Base-by-base conservation (phyloP, 1,284 basidiomycete genomes). In the Waitea zeae region DNA sequence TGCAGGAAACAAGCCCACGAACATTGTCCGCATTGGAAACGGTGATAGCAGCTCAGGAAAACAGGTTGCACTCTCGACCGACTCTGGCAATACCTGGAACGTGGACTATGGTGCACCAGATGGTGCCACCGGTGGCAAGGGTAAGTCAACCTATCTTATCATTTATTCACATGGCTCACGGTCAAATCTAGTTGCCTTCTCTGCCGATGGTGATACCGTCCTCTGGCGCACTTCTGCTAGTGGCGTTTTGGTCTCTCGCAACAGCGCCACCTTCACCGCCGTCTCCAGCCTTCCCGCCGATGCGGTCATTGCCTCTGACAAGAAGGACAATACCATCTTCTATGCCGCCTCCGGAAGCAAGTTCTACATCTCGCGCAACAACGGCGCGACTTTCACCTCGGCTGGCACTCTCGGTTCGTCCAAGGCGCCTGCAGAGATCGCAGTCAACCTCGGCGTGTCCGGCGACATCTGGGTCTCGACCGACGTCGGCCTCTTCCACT, bases 381-480 rank as follows among this genome's bases (percentile, higher is more conserved):
- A 59, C 17, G 72, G 65, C 3, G 56, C 59, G 40, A 66, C 69
- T 0, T 77, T 74, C 48, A 39, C 52, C 6, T 46, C 49, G 0
- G 52, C 53, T 31, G 58, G 59, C 17, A 49, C 57, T 6, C 54
- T 74, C 6, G 67, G 64, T 20, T 47, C 57, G 3, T 71, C 70
- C 1, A 60, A 59, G 5, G 50, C 59, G 0, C 59, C 67, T 3
- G 53, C 54, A 33, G 67, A 68, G 41, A 57, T 77, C 38, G 57
- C 63, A 17, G 70, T 70, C 15, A 58, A 74, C 46, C 63, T 64
- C 7, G 53, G 49, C 38, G 52, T 64, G 4, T 61, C 61, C 11
- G 58, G 57, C 9, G 71, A 75, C 44, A 51, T 74, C 15, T 75
- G 70, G 70, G 69, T 74, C 3, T 71, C 70, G 1, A 67, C 70